These are phyloP conservation scores for Trypanosoma caninum DNA, from an alignment of 208 protist genomes.

Conservation along the genomic window DNA sequence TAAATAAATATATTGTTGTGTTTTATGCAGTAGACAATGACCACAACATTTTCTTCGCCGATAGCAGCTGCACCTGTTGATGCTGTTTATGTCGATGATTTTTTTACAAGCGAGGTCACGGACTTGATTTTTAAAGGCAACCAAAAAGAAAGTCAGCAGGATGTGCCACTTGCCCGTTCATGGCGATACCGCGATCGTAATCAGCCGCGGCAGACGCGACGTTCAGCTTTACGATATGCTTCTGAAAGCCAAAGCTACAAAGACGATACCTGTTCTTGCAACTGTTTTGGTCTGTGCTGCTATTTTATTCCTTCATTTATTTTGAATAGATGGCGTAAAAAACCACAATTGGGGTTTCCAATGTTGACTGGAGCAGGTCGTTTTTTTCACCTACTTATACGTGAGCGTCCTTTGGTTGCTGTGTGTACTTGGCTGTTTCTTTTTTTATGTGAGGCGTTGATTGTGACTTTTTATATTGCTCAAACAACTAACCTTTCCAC, in stretches of 20 bases:
- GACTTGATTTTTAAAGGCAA: constrained; percentile 14
- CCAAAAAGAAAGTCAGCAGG: not conserved
- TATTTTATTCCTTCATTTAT: not conserved
- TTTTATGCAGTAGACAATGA: too few relatives aligned
- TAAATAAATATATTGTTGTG: too few relatives aligned
- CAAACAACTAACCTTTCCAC: constrained; percentile 40
- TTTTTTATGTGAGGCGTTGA: constrained; percentile 67
- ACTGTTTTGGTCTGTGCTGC: not conserved
- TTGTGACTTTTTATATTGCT: constrained; percentile 67
- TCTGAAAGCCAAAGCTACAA: not conserved
- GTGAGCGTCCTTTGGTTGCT: constrained; percentile 60
- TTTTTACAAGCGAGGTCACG: not conserved
- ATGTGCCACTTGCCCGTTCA: not conserved
- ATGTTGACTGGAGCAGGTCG: constrained; percentile 73
- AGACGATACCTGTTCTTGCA: constrained; percentile 3
- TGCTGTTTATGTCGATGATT: not conserved
- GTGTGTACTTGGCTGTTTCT: constrained; percentile 76
- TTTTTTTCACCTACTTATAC: constrained; percentile 77
- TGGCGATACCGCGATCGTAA: constrained; percentile 6
- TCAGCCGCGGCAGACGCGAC: constrained; percentile 1
- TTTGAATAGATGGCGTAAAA: not conserved
- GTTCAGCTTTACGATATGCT: not conserved
- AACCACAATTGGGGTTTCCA: constrained; percentile 36
- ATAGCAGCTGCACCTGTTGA: too few relatives aligned
- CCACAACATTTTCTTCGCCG: too few relatives aligned